phyloP scores from a whole-genome alignment of 106 monocot species.

The Phalaenopsis aphrodite region DNA sequence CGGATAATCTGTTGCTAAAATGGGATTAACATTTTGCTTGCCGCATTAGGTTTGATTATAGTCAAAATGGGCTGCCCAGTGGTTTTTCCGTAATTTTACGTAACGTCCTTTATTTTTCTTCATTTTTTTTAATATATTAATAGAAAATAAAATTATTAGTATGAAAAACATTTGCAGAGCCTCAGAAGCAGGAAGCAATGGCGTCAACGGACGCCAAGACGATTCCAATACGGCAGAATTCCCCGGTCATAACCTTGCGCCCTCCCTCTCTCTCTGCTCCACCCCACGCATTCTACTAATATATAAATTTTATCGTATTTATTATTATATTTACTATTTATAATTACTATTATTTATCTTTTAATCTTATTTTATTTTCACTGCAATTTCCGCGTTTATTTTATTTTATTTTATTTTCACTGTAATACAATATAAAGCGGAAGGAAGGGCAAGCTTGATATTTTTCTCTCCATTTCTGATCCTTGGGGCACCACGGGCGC shows the following conservation, averaged over 20 bases:
- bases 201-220: conserved; percentile 25
- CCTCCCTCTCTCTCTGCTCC: not conserved
- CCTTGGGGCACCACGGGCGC: not conserved
- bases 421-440: not conserved
- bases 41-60: not conserved
- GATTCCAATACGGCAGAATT: conserved; percentile 19
- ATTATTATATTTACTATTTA: not conserved
- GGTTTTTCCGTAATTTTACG: not conserved
- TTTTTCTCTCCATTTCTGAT: not conserved
- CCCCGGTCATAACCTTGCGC: not conserved
- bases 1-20: not conserved
- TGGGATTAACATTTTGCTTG: not conserved
- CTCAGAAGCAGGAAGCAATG: not conserved
- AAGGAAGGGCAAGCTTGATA: not conserved
- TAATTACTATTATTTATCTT: not conserved
- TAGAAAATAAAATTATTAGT: not conserved
- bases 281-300: not conserved
- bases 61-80: not conserved
- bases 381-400: not conserved
- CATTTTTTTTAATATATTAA: not conserved
- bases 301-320: not conserved
- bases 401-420: not conserved
- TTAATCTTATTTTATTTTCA: not conserved
- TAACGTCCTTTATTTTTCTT: not conserved
- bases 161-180: not conserved